phyloP scores from a whole-genome alignment of 495 filamentous ascomycete genomes.

The Amniculicola lignicola region DNA sequence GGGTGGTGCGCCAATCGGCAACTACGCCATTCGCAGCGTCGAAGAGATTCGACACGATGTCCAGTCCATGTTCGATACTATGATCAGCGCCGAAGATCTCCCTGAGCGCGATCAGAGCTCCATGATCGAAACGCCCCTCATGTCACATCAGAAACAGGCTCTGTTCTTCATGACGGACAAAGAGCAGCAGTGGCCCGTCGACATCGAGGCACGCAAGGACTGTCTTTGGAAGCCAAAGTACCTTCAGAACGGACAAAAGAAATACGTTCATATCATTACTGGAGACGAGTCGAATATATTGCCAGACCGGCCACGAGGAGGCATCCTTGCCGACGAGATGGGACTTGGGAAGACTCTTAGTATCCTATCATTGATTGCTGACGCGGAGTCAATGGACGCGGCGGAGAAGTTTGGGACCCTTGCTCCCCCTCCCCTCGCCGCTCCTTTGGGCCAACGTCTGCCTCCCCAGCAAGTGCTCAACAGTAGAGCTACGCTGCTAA shows the following conservation, averaged over 20 bases:
- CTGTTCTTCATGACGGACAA: conserved; percentile 83
- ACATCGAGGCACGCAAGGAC: conserved; percentile 57
- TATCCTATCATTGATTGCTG: conserved; percentile 70
- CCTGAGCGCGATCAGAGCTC: conserved; percentile 67
- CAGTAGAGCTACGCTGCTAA: conserved; percentile 75
- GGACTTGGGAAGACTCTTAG: conserved; percentile 92
- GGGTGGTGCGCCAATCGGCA: conserved; percentile 14
- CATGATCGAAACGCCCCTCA: conserved; percentile 63
- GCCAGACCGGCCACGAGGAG: conserved; percentile 71
- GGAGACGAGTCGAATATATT: conserved; percentile 58
- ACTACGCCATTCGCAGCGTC: conserved; percentile 59
- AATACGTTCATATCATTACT: conserved; percentile 81
- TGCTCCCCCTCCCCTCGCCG: conserved; percentile 42
- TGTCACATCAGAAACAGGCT: conserved; percentile 88
- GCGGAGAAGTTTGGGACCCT: conserved; percentile 56
- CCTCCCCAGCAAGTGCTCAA: conserved; percentile 54
- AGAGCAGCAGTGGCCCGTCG: conserved; percentile 60
- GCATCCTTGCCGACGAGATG: conserved; percentile 98
- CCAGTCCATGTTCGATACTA: conserved; percentile 79
- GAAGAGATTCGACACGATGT: conserved; percentile 86
- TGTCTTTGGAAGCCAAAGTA: conserved; percentile 66
- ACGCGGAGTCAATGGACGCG: conserved; percentile 52
- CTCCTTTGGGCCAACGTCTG: conserved; percentile 9
- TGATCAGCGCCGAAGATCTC: conserved; percentile 69
- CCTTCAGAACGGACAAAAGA: conserved; percentile 49